These are phyloP conservation scores for Tremellales sp. DNA, from an alignment of 1,284 basidiomycete genomes.

Conservation along the genomic window DNA sequence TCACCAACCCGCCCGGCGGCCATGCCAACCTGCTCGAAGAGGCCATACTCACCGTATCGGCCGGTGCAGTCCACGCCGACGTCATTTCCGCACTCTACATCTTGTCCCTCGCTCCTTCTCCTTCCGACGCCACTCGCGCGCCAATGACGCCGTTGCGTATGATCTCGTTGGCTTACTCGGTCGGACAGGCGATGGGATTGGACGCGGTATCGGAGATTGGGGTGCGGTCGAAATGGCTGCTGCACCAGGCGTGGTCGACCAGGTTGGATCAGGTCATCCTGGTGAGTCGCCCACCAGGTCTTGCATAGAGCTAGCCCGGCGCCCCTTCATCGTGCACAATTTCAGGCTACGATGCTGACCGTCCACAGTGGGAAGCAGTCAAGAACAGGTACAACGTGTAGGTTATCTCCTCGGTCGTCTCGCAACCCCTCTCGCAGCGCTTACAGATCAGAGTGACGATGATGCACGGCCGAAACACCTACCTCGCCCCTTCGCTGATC, in stretches of 20 bases:
- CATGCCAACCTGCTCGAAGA: conserved; percentile 19
- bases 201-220: conserved; percentile 5
- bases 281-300: conserved; percentile 6
- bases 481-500: background rate
- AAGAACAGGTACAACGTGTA: conserved; percentile 11
- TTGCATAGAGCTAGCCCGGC: no score
- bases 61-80: conserved; percentile 19
- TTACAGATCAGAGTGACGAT: no score
- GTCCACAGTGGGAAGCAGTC: conserved; percentile 9
- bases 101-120: conserved; percentile 18
- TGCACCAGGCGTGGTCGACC: conserved; percentile 1
- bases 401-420: background rate
- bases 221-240: background rate
- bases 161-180: conserved; percentile 24
- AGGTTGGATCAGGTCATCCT: conserved; percentile 13
- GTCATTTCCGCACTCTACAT: conserved; percentile 31
- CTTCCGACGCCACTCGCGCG: background rate
- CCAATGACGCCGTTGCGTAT: conserved; percentile 17
- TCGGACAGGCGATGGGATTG: conserved; percentile 24
- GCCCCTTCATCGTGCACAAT: no score
- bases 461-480: no score
- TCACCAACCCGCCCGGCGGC: conserved; percentile 4
- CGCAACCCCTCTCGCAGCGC: background rate
- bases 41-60: conserved; percentile 20
- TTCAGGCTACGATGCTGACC: background rate